These are phyloP conservation scores for Haematococcus sp. DNA, from an alignment of 139 green algal species.

Conservation along the genomic window DNA sequence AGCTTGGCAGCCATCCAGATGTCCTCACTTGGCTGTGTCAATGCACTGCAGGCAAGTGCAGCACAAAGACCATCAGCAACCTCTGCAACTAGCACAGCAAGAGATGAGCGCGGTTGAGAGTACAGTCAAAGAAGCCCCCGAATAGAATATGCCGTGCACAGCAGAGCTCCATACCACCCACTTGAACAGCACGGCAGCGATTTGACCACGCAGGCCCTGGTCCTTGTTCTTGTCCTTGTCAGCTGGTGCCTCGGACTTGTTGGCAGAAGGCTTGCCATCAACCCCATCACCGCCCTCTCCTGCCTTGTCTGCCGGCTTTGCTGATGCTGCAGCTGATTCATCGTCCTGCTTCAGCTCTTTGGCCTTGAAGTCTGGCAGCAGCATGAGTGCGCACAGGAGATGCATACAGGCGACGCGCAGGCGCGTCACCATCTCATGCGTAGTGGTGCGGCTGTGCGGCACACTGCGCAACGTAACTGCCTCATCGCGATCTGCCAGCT, in stretches of 20 bases:
- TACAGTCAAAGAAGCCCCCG: too few relatives aligned
- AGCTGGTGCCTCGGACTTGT: not conserved
- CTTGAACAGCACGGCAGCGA: conserved; percentile 70
- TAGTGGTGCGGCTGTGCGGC: not conserved
- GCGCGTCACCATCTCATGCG: conserved; percentile 30
- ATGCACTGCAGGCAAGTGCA: conserved; percentile 22
- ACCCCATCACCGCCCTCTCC: not conserved
- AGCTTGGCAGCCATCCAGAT: conserved; percentile 31
- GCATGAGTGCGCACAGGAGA: conserved; percentile 54
- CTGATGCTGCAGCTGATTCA: not conserved
- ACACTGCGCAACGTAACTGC: conserved; percentile 23
- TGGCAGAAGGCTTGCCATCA: not conserved
- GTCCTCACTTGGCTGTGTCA: conserved; percentile 23
- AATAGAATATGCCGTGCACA: too few relatives aligned
- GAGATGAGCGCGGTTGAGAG: too few relatives aligned
- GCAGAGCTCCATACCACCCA: too few relatives aligned
- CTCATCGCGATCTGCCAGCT: conserved; percentile 46
- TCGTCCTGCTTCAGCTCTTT: not conserved
- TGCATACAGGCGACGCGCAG: conserved; percentile 77
- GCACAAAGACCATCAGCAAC: not conserved
- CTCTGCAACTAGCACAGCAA: too few relatives aligned
- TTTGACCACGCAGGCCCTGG: conserved; percentile 45
- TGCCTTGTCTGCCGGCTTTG: not conserved
- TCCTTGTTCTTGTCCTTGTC: not conserved
- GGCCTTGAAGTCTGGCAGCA: not conserved